Evolutionary conservation across 257 asterid genomes (phyloP), one percentile per base, ranked within the genome.

Genomic region (Primulina huaijiensis): DNA sequence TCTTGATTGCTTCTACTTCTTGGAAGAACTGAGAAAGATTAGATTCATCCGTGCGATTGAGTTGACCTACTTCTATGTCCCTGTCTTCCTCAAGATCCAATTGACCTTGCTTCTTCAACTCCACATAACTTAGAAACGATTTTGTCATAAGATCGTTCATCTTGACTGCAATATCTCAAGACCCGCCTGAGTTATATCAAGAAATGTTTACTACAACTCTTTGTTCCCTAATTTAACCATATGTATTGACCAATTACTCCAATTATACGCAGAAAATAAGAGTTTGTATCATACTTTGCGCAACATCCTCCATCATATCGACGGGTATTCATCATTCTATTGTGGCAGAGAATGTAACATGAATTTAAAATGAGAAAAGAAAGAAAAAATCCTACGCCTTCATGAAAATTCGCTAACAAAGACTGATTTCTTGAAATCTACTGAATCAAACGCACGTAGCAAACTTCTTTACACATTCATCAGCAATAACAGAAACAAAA

Each of bases 121-220:
- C 96, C 25, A 85, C 89, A 68, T 90, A 92, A 80, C 84, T 82
- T 70, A 81, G 52, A 72, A 90, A 90, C 20, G 97, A 92, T 33
- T 82, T 87, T 0, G 92, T 88, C 95, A 92, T 85, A 6, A 92
- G 90, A 86, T 92, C 93, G 74, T 92, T 92, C 96, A 92, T 92
- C 78, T 81, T 86, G 35, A 9, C 63, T 0, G 23, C 67, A 64
- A 27, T 58, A 60, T 38, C 8, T 38, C 70, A 65, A 65, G 11
- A 64, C 21, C 21, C 62, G 21, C 20, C 79, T 76, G 80, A 65
- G 65, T 65, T 69, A 11, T 65, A 71, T 64, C 75, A 57, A 71
- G 67, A 72, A 66, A 53, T 8, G 30, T 43, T 30, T 27, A 14
- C 16, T 19, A 20, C 31, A 10, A 58, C 12, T 35, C 25, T 66